These are phyloP conservation scores for Malus sieversii DNA, from an alignment of 306 rosid genomes.

Conservation along the genomic window DNA sequence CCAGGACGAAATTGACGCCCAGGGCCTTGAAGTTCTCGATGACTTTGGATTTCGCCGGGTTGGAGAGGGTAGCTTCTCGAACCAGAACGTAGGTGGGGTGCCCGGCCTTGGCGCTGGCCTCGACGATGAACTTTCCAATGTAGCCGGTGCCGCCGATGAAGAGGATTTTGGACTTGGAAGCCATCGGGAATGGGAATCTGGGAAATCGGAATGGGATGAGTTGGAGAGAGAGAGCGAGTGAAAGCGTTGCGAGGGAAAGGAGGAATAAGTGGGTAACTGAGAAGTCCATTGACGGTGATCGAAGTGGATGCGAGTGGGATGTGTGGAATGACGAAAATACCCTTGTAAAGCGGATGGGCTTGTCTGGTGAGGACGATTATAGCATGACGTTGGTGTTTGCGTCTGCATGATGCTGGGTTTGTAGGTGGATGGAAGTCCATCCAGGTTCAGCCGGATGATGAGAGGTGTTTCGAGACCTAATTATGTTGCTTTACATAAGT, in stretches of 20 bases:
- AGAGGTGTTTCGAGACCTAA: background rate
- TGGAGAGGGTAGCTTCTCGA: conserved; percentile 22
- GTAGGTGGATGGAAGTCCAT: background rate
- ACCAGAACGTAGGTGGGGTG: conserved; percentile 26
- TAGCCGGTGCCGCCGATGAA: conserved; percentile 34
- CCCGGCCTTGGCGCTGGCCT: conserved; percentile 34
- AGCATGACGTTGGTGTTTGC: background rate
- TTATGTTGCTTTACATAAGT: no score
- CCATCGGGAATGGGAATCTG: background rate
- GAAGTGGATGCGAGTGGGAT: no score
- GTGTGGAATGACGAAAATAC: background rate
- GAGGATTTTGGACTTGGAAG: conserved; percentile 26
- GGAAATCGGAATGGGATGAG: background rate
- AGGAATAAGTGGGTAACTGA: background rate
- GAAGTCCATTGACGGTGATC: background rate
- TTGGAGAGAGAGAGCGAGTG: background rate
- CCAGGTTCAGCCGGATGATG: background rate
- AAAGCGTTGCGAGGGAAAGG: background rate
- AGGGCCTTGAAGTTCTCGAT: conserved; percentile 19
- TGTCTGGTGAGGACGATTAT: no score
- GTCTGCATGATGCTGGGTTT: background rate
- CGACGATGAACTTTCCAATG: conserved; percentile 32
- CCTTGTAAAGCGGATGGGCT: background rate
- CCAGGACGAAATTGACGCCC: conserved; percentile 18
- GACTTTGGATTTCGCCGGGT: conserved; percentile 18